These are phyloP conservation scores for Millerago galiae DNA, from an alignment of 805 yeast species.

Conservation along the genomic window DNA sequence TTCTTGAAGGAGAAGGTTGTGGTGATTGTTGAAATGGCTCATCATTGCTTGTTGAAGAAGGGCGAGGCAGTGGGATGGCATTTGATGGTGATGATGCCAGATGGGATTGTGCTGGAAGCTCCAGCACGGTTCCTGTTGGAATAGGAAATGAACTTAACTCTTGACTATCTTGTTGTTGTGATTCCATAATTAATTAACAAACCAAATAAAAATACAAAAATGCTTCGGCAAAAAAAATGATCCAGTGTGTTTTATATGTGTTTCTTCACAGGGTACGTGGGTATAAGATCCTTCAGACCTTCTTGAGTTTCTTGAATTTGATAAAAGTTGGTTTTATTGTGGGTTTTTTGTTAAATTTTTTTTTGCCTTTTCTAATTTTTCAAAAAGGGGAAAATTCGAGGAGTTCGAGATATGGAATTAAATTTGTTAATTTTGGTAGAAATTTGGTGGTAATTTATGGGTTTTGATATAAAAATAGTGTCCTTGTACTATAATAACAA, in stretches of 20 bases:
- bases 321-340: not conserved
- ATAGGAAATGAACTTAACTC: not conserved
- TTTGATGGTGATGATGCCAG: not conserved
- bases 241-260: no score
- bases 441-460: no score
- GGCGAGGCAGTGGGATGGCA: constrained; percentile 3
- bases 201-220: not conserved
- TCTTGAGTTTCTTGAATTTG: not conserved
- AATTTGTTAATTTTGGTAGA: not conserved
- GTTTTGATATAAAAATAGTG: no score
- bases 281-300: no score
- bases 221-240: no score
- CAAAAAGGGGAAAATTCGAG: not conserved
- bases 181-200: not conserved
- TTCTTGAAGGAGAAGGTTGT: constrained; percentile 14
- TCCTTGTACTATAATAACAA: no score
- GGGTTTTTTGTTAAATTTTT: not conserved
- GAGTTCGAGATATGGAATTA: not conserved
- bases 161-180: not conserved
- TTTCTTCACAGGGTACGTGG: not conserved
- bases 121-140: not conserved
- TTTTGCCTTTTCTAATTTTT: not conserved
- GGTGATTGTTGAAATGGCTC: constrained; percentile 6
- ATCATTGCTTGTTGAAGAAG: constrained; percentile 2
- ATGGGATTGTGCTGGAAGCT: not conserved